Base-by-base conservation (phyloP, 2,329 filamentous ascomycete species). In the Ascochyta viciae-villosae region DNA sequence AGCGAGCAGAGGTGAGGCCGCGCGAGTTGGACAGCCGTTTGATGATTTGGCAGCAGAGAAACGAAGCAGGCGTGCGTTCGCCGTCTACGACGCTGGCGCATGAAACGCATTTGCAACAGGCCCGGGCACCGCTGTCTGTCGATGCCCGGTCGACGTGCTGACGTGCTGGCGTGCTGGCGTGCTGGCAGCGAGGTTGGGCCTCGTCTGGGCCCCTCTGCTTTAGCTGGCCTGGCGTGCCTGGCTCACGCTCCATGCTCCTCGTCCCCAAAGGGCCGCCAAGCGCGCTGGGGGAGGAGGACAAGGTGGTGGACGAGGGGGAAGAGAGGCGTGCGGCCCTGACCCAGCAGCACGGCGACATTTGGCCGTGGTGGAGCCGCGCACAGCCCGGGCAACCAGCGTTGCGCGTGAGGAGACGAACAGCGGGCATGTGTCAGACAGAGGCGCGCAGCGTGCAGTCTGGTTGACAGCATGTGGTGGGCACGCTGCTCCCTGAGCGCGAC, bases 31-130 rank as follows among this genome's bases (percentile, higher is more conserved):
- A 68, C 57, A 60, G 58, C 37, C 48, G 69, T 73, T 63, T 72
- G 68, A 70, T 73, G 72, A 71, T 74, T 72, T 73, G 70, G 63
- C 67, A 71, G 62, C 53, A 51, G 42, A 22, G 38, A 51, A 51
- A 51, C 53, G 38, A 56, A 70, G 61, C 64, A 65, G 65, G 54
- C 56, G 60, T 62, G 60, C 59, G 38, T 38, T 43, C 54, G 57
- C 60, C 54, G 49, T 15, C 65, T 60, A 58, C 46, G 45, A 38
- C 50, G 50, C 41, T 55, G 60, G 37, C 65, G 68, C 62, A 67
- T 74, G 71, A 75, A 74, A 75, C 73, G 65, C 56, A 59, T 62
- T 63, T 73, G 69, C 67, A 63, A 73, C 72, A 56, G 61, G 61
- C 39, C 54, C 50, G 52, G 53, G 38, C 46, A 53, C 58, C 57